phyloP scores from a whole-genome alignment of 108 stramenopile species.

The Cyclotella cryptica region DNA sequence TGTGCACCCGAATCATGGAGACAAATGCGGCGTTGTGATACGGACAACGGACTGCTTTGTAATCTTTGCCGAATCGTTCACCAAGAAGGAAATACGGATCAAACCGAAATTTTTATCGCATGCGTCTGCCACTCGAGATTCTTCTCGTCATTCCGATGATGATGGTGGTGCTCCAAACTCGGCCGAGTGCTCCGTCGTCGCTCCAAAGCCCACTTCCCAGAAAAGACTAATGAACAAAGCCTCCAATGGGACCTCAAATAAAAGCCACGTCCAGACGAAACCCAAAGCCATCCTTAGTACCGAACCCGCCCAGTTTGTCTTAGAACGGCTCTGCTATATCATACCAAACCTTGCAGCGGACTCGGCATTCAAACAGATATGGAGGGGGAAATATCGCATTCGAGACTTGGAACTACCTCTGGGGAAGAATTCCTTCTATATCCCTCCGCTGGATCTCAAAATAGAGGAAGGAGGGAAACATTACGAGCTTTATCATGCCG shows the following conservation, averaged over 20 bases:
- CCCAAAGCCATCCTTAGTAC: too few relatives aligned
- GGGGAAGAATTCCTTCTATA: neutral
- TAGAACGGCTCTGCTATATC: neutral
- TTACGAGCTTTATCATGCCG: constrained; percentile 2
- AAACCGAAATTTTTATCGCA: neutral
- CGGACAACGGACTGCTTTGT: neutral
- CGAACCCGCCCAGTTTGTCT: too few relatives aligned
- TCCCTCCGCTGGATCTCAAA: neutral
- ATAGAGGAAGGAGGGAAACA: neutral
- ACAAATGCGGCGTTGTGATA: neutral
- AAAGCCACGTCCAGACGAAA: too few relatives aligned
- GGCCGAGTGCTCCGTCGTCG: too few relatives aligned
- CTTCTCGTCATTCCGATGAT: too few relatives aligned
- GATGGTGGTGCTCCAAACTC: too few relatives aligned
- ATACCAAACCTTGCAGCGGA: neutral
- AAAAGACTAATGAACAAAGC: too few relatives aligned
- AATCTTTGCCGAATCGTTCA: neutral
- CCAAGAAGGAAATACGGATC: neutral
- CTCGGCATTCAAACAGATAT: neutral
- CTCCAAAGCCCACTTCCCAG: too few relatives aligned
- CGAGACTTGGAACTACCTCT: neutral
- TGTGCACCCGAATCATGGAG: neutral
- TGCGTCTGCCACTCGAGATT: too few relatives aligned
- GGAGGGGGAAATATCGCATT: neutral
- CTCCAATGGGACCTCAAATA: too few relatives aligned